These are phyloP conservation scores for Ogataea methylovora DNA, from an alignment of 805 yeast species.

Conservation along the genomic window DNA sequence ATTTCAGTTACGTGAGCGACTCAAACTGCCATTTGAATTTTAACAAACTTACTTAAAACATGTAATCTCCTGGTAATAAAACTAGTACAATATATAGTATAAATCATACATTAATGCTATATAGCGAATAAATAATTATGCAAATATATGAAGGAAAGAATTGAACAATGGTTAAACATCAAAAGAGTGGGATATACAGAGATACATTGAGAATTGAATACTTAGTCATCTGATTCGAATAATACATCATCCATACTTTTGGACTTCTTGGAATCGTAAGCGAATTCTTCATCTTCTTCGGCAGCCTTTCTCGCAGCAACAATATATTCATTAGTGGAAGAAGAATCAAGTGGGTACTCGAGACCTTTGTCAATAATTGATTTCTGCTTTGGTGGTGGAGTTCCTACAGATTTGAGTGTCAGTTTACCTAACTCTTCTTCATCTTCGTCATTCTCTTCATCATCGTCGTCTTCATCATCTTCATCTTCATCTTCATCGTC, in stretches of 20 bases:
- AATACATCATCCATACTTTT: slow-evolving; percentile 10
- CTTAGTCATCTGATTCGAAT: slow-evolving; percentile 10
- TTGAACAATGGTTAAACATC: slow-evolving; percentile 21
- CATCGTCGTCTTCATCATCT: slow-evolving; percentile 16
- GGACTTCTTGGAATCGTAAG: neutral
- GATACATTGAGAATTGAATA: no score
- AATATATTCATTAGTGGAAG: slow-evolving; percentile 10
- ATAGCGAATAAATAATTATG: no score
- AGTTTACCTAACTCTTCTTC: slow-evolving; percentile 2
- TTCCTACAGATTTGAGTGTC: neutral
- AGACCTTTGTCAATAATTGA: no score
- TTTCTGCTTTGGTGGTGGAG: neutral
- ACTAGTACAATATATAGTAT: no score
- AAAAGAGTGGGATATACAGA: slow-evolving; percentile 23
- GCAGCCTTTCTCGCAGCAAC: neutral
- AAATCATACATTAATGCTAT: no score
- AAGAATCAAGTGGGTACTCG: slow-evolving; percentile 4
- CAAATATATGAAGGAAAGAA: no score
- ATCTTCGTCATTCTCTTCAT: slow-evolving; percentile 7
- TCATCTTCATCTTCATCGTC: slow-evolving; percentile 32
- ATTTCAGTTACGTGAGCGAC: no score
- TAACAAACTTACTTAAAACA: no score
- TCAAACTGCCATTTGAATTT: no score
- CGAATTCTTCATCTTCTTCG: neutral
- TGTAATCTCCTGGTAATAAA: no score